phyloP scores from a whole-genome alignment of 768 basidiomycete genomes.

The Postia placenta region DNA sequence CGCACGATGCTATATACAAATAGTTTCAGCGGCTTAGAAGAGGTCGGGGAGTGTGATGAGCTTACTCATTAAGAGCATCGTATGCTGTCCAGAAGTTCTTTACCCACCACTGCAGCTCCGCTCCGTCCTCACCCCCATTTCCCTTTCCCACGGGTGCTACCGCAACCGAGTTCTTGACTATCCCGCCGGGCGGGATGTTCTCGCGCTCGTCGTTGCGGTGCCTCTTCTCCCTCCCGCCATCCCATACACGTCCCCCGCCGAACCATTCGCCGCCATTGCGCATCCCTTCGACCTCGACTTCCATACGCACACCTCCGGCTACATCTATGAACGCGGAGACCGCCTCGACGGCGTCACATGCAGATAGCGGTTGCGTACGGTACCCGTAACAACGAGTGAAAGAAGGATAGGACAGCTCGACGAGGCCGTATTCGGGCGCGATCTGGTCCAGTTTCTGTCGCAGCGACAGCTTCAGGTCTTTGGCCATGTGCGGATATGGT shows the following conservation, averaged over 20 bases:
- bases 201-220: conserved; percentile 36
- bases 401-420: conserved; percentile 90
- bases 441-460: conserved; percentile 80
- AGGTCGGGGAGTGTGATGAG: not conserved
- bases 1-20: conserved; percentile 48
- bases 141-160: conserved; percentile 14
- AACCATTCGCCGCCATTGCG: conserved; percentile 96
- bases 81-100: conserved; percentile 95
- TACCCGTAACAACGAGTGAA: conserved; percentile 93
- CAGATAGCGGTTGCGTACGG: conserved; percentile 79
- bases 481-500: conserved; percentile 92
- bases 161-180: conserved; percentile 21
- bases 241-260: conserved; percentile 78
- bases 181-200: conserved; percentile 29
- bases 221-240: conserved; percentile 34
- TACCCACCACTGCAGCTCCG: conserved; percentile 73
- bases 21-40: not conserved
- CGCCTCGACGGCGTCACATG: conserved; percentile 91
- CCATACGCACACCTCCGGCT: conserved; percentile 84
- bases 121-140: conserved; percentile 21
- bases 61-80: conserved; percentile 88
- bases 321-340: conserved; percentile 84
- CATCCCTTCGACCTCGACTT: conserved; percentile 84
- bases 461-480: conserved; percentile 80
- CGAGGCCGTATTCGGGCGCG: conserved; percentile 90